Percentiles rank a stretch among this genome's conserved stretches.
These are phyloP conservation scores for Euphrasia arctica DNA, from an alignment of 305 asterid genomes.

Conservation along the genomic window DNA sequence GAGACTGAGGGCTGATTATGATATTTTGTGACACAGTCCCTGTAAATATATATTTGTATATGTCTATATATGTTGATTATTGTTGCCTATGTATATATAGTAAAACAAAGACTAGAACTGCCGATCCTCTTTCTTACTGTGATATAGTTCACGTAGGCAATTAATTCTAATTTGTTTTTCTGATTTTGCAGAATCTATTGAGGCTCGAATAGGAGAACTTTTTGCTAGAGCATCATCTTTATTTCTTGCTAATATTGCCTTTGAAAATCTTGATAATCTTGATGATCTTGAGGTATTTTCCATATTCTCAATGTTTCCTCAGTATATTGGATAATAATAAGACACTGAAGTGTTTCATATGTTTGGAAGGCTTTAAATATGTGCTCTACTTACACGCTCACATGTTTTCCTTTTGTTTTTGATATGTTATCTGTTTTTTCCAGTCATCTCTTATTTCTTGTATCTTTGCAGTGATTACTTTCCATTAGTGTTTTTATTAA, in stretches of 20 bases:
- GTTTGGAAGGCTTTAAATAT: conserved; percentile 6
- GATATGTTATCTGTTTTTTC: background rate
- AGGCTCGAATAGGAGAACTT: conserved; percentile 53
- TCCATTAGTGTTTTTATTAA: background rate
- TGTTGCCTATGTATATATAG: background rate
- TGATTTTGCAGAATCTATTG: conserved; percentile 65
- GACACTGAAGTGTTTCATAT: conserved; percentile 7
- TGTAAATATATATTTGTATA: too few relatives aligned
- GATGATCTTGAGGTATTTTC: conserved; percentile 71
- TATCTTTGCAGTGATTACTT: background rate
- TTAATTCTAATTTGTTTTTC: conserved; percentile 22
- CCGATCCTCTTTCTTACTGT: conserved; percentile 10
- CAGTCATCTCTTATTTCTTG: background rate
- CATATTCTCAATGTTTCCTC: background rate
- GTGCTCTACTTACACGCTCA: background rate
- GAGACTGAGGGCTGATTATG: too few relatives aligned
- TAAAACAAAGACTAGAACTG: conserved; percentile 13
- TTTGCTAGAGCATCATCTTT: conserved; percentile 72
- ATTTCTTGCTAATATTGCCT: conserved; percentile 61
- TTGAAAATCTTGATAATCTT: conserved; percentile 55
- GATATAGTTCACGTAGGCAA: background rate
- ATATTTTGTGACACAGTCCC: too few relatives aligned
- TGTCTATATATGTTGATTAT: background rate
- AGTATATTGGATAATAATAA: background rate
- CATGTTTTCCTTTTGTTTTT: conserved; percentile 7